Evolutionary conservation across 1,139 yeast species (phyloP).

Genomic region (Debaryomyces coudertii): DNA sequence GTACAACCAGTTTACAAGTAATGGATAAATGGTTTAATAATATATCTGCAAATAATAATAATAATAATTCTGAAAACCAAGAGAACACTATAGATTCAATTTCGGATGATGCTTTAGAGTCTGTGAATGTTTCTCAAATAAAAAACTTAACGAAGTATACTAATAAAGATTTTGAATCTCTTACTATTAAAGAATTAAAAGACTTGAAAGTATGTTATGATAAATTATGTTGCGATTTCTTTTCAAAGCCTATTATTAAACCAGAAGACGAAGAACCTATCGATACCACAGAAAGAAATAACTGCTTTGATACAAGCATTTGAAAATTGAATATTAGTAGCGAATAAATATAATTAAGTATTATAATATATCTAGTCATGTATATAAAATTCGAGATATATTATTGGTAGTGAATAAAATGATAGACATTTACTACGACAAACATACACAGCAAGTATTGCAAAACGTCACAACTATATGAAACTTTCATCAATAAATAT

Average conservation of each 20-base stretch:
- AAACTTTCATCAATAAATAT: background rate
- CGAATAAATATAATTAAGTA: constrained; percentile 3
- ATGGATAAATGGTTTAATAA: constrained; percentile 52
- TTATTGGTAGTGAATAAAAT: constrained; percentile 1
- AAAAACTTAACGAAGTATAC: constrained; percentile 38
- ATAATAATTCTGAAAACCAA: constrained; percentile 3
- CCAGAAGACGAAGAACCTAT: constrained; percentile 3
- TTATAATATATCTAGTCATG: background rate
- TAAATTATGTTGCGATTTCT: constrained; percentile 35
- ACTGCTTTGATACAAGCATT: constrained; percentile 4
- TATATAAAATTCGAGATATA: constrained; percentile 18
- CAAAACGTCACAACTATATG: background rate
- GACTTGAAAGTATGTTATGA: constrained; percentile 40
- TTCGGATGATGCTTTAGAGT: background rate
- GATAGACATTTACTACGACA: background rate
- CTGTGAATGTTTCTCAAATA: background rate
- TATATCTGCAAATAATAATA: constrained; percentile 19
- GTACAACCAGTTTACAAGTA: constrained; percentile 46
- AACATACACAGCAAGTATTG: background rate
- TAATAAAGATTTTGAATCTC: constrained; percentile 38
- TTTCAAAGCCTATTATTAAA: background rate
- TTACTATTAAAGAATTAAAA: constrained; percentile 41
- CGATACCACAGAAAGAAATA: background rate
- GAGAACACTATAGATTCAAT: background rate
- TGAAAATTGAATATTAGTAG: background rate